Evolutionary conservation across 2,329 filamentous ascomycete genomes (phyloP), one percentile per base, ranked within the genome.

Genomic region (Beauveria caledonica): DNA sequence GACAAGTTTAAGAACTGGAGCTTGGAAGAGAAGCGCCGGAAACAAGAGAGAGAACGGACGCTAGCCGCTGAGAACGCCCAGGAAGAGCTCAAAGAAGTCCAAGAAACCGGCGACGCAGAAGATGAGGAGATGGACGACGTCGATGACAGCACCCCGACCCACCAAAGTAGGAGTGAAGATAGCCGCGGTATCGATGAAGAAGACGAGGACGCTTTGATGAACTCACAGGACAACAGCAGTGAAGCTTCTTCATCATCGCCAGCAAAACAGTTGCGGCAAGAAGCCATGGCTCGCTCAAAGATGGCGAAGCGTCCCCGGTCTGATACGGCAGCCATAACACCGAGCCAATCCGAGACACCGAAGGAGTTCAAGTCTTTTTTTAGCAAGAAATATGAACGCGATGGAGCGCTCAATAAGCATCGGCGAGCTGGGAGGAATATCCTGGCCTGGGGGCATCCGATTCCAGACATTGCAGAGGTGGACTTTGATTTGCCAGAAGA

Each of bases 1-100:
- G 86, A 90, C 64, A 97, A 97, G 71, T 97, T 97, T 71, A 84
- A 86, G 55, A 79, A 84, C 59, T 97, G 92, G 92, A 92, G 87
- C 63, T 83, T 92, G 63, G 90, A 96, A 70, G 94, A 99, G 73
- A 95, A 92, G 76, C 84, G 88, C 48, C 80, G 90, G 62, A 91
- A 91, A 73, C 75, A 85, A 3, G 88, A 91, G 68, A 90, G 86
- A 68, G 90, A 93, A 62, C 86, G 86, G 58, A 68, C 64, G 10
- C 61, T 72, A 5, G 73, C 70, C 10, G 73, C 70, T 9, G 69
- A 73, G 52, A 68, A 70, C 33, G 67, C 66, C 13, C 70, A 71
- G 9, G 69, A 69, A n/a, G 68, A 69, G 21, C 65, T 63, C n/a
- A 66, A 68, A n/a, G 77, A 77, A 67, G 67, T 68, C 6, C 68